phyloP scores from a whole-genome alignment of 2,329 filamentous ascomycete genomes.

The Sclerotinia minor region DNA sequence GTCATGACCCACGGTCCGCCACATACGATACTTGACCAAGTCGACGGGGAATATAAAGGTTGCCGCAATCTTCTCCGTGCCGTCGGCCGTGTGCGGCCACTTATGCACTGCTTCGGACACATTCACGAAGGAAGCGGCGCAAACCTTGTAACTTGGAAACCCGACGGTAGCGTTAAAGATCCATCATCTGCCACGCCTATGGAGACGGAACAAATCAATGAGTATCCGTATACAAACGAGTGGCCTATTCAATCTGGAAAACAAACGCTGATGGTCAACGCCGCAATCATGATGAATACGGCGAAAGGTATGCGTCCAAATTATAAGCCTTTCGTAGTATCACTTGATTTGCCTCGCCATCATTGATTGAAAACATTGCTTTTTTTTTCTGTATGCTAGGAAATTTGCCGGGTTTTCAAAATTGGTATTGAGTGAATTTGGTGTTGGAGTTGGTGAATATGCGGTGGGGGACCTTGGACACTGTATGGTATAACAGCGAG shows the following conservation, averaged over 20 bases:
- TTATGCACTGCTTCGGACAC: conserved; percentile 58
- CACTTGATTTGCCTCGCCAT: conserved; percentile 27
- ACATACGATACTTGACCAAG: conserved; percentile 39
- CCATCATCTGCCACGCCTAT: conserved; percentile 40
- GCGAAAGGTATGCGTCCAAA: conserved; percentile 30
- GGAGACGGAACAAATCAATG: conserved; percentile 43
- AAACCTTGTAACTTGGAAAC: conserved; percentile 53
- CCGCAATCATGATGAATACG: conserved; percentile 47
- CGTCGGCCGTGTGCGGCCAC: conserved; percentile 47
- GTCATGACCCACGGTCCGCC: conserved; percentile 47
- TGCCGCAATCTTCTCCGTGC: conserved; percentile 50
- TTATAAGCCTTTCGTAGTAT: conserved; percentile 34
- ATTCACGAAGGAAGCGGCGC: conserved; percentile 61
- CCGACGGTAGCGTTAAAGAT: conserved; percentile 36
- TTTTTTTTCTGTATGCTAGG: too few relatives aligned
- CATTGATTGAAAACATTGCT: not conserved
- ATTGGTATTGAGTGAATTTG: not conserved
- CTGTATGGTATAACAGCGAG: not conserved
- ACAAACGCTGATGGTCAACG: conserved; percentile 63
- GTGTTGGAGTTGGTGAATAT: not conserved
- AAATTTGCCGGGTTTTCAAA: not conserved
- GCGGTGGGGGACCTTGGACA: not conserved
- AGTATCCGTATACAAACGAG: conserved; percentile 43
- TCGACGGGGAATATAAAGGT: conserved; percentile 43
- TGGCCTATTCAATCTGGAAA: conserved; percentile 42